phyloP scores from a whole-genome alignment of 1,139 yeast species.

The Lodderomyces beijingensis region DNA sequence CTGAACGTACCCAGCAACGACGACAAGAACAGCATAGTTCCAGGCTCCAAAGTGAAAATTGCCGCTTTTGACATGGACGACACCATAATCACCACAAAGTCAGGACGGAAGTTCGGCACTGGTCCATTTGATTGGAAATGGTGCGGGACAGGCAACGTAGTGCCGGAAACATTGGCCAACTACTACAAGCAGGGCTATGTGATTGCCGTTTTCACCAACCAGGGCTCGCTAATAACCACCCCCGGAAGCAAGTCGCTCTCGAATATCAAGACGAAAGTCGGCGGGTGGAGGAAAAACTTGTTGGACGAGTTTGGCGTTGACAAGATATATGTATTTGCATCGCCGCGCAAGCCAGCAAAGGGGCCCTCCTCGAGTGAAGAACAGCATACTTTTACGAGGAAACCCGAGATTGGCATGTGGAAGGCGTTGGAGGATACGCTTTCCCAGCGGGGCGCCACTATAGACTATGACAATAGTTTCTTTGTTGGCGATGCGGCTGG shows the following conservation, averaged over 20 bases:
- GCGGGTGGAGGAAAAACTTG: constrained; percentile 14
- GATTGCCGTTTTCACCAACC: constrained; percentile 80
- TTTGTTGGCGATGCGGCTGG: constrained; percentile 99
- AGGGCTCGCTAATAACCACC: constrained; percentile 57
- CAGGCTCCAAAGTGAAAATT: constrained; percentile 25
- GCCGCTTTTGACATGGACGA: constrained; percentile 79
- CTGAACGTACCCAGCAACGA: constrained; percentile 22
- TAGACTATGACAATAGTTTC: constrained; percentile 46
- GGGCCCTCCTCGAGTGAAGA: constrained; percentile 25
- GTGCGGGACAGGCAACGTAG: constrained; percentile 28
- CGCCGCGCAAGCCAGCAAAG: constrained; percentile 46
- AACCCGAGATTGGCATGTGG: constrained; percentile 79
- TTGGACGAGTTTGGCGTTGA: constrained; percentile 15
- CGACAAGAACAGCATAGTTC: background rate
- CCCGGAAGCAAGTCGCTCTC: constrained; percentile 47
- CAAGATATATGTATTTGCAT: constrained; percentile 54
- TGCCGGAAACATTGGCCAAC: constrained; percentile 24
- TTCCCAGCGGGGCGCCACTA: constrained; percentile 12
- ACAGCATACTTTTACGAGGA: constrained; percentile 49
- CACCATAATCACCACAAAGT: constrained; percentile 60
- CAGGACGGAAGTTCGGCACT: constrained; percentile 53
- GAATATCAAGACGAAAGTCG: constrained; percentile 44
- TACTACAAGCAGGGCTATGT: constrained; percentile 24
- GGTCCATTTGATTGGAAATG: constrained; percentile 68
- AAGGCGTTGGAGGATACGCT: constrained; percentile 38